These are phyloP conservation scores for Cutaneotrichosporon sp. DNA, from an alignment of 1,284 basidiomycete species.

Conservation along the genomic window DNA sequence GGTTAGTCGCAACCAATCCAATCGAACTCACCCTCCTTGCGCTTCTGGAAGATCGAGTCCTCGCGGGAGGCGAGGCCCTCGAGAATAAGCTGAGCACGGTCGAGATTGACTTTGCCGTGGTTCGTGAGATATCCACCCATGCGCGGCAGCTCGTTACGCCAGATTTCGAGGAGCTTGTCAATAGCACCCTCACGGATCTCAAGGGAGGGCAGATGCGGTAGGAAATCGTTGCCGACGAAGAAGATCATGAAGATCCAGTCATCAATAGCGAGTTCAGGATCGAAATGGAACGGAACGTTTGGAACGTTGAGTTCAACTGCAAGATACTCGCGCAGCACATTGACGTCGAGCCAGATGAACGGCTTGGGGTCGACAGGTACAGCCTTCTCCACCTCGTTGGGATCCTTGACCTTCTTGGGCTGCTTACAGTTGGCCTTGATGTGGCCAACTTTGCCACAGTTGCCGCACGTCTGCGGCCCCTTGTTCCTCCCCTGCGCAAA, in stretches of 20 bases:
- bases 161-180: slow-evolving; percentile 91
- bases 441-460: slow-evolving; percentile 92
- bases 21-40: slow-evolving; percentile 63
- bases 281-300: slow-evolving; percentile 78
- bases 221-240: slow-evolving; percentile 99
- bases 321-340: slow-evolving; percentile 93
- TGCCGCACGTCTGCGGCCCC: slow-evolving; percentile 67
- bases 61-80: slow-evolving; percentile 89
- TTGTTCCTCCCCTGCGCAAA: slow-evolving; percentile 81
- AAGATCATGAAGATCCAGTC: slow-evolving; percentile 99
- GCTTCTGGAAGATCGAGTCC: slow-evolving; percentile 89
- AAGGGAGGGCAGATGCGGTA: slow-evolving; percentile 94
- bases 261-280: slow-evolving; percentile 95
- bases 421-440: slow-evolving; percentile 85
- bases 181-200: slow-evolving; percentile 99
- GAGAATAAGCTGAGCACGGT: slow-evolving; percentile 87
- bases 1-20: not conserved
- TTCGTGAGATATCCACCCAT: slow-evolving; percentile 98
- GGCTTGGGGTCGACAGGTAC: slow-evolving; percentile 82
- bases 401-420: slow-evolving; percentile 58
- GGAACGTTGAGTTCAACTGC: slow-evolving; percentile 88
- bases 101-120: slow-evolving; percentile 83
- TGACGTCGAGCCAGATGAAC: slow-evolving; percentile 98
- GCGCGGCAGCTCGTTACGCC: slow-evolving; percentile 85
- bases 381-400: slow-evolving; percentile 60